Evolutionary conservation across 495 filamentous ascomycete species (phyloP), one percentile per base, ranked within the genome.

Genomic region (Neurospora sp.): DNA sequence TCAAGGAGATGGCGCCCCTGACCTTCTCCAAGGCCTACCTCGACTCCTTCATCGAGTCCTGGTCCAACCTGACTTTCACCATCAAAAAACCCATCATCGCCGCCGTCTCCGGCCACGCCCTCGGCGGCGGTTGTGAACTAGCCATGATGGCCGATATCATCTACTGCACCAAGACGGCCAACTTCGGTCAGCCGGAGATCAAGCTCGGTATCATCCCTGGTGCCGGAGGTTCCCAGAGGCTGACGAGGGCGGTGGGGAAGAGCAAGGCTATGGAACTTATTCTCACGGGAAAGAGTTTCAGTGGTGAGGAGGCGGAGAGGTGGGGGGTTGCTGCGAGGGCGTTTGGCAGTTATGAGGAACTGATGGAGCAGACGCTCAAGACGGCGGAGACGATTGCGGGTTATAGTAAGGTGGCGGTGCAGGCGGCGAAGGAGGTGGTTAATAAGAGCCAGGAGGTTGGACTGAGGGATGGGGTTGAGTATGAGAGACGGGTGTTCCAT

Each of bases 81-180:
- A 87, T 97, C 83, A 94, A 94, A 80, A 98, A 94, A 74, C 96
- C 96, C 73, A 88, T 99, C 74, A 92, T 99, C 76, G 92, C 93
- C 39, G 96, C 96, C 45, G 95, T 99, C 3, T 93, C 96, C 18
- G 96, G 96, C 38, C 93, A 97, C 79, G 96, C 96, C 27, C 88
- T 98, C 18, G 96, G 96, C 47, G 96, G 96, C 14, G 96, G 96
- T 38, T 99, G 96, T 81, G 96, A 99, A 84, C 88, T 99, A 10
- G 96, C 96, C n/a, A 88, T 99, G 81, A 99, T 98, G 95, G 90
- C 90, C 76, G 96, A 99, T 80, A 90, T 99, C 77, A 79, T 99
- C 69, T 98, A 98, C 87, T 96, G 92, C 85, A 93, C 92, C 9
- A 81, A 87, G 37, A 87, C 77, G 8, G 95, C 96, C 71, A 93